Percentiles rank a stretch among this genome's conserved stretches.
Evolutionary conservation across 2,329 filamentous ascomycete species (phyloP).

Genomic region (Leptographium flavum): DNA sequence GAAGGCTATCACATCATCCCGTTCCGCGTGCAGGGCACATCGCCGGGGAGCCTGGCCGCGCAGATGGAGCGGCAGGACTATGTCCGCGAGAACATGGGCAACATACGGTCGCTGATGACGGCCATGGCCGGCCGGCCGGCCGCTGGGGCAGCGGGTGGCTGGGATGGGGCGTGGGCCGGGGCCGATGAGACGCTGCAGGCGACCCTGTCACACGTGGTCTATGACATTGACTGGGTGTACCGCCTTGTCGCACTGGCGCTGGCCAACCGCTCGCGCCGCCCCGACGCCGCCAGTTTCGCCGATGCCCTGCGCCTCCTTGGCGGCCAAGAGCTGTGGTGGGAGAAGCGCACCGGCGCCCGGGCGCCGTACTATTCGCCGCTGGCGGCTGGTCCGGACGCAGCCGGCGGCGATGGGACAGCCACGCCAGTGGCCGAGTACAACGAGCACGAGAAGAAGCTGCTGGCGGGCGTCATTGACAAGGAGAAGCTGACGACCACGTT

Average conservation of each 20-base stretch:
- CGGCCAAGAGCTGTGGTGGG: constrained; percentile 15
- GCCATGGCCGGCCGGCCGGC: constrained; percentile 18
- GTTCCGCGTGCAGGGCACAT: constrained; percentile 11
- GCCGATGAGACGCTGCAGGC: background rate
- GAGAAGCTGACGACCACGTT: constrained; percentile 78
- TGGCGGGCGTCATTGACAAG: constrained; percentile 70
- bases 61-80: constrained; percentile 20
- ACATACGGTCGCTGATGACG: constrained; percentile 31
- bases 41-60: background rate
- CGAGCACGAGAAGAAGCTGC: constrained; percentile 67
- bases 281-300: constrained; percentile 9
- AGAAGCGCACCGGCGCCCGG: constrained; percentile 8
- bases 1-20: constrained; percentile 19
- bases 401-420: background rate
- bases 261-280: constrained; percentile 5
- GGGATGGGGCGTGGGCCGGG: background rate
- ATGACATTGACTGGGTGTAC: constrained; percentile 20
- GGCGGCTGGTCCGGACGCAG: background rate
- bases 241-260: constrained; percentile 17
- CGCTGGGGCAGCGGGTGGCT: no score
- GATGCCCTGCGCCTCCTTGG: constrained; percentile 15
- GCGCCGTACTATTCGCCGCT: constrained; percentile 17
- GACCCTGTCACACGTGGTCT: constrained; percentile 11
- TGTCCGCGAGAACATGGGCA: constrained; percentile 30
- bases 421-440: constrained; percentile 23